These are phyloP conservation scores for Hypsizygus marmoreus DNA, from an alignment of 768 basidiomycete species.

Conservation along the genomic window DNA sequence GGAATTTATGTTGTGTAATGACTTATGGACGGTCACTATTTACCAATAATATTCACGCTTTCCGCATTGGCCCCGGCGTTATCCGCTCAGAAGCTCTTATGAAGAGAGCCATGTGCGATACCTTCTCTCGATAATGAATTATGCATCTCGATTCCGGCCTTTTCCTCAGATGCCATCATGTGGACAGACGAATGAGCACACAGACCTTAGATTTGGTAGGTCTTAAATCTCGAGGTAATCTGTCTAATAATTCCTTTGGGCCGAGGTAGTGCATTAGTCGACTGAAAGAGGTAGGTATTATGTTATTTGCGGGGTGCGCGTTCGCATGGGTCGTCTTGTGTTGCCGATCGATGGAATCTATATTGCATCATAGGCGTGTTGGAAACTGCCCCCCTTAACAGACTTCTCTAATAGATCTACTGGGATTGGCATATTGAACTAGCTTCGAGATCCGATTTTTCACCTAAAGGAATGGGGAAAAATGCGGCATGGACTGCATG, in stretches of 20 bases:
- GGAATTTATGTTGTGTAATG: too few relatives aligned
- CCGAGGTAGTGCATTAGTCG: too few relatives aligned
- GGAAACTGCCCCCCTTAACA: too few relatives aligned
- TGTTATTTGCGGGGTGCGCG: background rate
- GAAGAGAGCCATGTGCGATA: too few relatives aligned
- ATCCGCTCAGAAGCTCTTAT: too few relatives aligned
- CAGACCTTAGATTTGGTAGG: background rate
- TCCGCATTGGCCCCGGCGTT: too few relatives aligned
- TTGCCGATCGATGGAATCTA: background rate
- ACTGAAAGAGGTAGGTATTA: too few relatives aligned
- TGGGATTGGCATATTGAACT: background rate
- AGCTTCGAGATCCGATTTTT: background rate
- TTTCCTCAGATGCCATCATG: background rate
- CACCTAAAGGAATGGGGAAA: background rate
- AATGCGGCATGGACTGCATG: background rate
- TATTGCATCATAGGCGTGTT: background rate
- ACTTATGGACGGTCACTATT: too few relatives aligned
- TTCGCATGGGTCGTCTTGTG: background rate
- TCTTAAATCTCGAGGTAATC: background rate
- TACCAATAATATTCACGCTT: too few relatives aligned
- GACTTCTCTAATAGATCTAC: background rate
- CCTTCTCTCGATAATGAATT: background rate
- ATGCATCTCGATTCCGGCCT: background rate
- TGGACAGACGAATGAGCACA: background rate
- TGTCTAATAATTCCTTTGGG: background rate